Conservation (phyloP, 2,329 filamentous ascomycete species). For the Colletotrichum truncatum region DNA sequence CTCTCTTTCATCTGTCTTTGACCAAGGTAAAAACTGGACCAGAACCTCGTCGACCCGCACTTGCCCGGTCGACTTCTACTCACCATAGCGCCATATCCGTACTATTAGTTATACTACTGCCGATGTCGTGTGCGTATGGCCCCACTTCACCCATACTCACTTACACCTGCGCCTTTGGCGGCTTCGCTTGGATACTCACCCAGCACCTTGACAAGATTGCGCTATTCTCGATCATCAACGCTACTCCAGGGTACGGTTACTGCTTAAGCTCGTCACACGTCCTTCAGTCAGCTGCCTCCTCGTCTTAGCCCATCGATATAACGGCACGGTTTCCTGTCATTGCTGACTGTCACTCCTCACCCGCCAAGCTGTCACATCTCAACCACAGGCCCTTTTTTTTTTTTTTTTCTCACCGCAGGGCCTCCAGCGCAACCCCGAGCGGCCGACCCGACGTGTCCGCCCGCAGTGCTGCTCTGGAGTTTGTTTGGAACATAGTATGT, state of each 20-base stretch:
- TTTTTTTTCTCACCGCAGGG: not conserved
- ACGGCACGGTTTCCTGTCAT: conserved; percentile 12
- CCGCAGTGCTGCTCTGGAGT: not conserved
- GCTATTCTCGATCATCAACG: conserved; percentile 17
- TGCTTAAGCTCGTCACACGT: conserved; percentile 12
- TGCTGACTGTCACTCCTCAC: not conserved
- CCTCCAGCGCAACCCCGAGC: not conserved
- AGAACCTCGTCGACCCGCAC: conserved; percentile 8
- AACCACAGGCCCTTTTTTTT: not conserved
- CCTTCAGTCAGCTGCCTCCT: not conserved
- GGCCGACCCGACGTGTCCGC: not conserved
- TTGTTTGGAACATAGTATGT: conserved; percentile 10
- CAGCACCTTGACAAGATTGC: conserved; percentile 1
- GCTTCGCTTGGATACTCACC: not conserved
- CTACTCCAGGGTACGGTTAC: conserved; percentile 13
- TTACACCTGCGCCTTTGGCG: conserved; percentile 10
- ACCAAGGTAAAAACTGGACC: conserved; percentile 6
- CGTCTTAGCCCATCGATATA: not conserved
- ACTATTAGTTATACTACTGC: not conserved
- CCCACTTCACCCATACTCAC: not conserved
- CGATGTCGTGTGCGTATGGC: not conserved
- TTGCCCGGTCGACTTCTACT: not conserved
- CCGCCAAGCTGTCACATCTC: conserved; percentile 24
- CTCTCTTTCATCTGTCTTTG: too few species aligned
- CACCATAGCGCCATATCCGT: not conserved